These are phyloP conservation scores for peach (Prunus persica) DNA, from an alignment of 306 rosid species.

Conservation along the genomic window DNA sequence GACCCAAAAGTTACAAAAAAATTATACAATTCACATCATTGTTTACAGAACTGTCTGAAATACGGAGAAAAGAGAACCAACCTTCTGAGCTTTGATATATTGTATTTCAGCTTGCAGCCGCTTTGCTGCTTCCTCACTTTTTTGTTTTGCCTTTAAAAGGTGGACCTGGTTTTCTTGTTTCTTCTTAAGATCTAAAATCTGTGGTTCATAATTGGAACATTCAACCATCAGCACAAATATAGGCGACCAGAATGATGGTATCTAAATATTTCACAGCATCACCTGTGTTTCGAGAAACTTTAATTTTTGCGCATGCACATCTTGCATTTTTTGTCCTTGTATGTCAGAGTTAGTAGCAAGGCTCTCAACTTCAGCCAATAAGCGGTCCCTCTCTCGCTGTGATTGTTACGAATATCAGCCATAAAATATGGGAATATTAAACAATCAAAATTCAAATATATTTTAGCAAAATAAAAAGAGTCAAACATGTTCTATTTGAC, in stretches of 20 bases:
- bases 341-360: slow-evolving; percentile 58
- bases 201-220: slow-evolving; percentile 17
- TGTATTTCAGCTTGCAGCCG: slow-evolving; percentile 79
- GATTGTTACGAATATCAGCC: slow-evolving; percentile 32
- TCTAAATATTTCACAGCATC: slow-evolving; percentile 12
- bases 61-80: slow-evolving; percentile 22
- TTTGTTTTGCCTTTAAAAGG: slow-evolving; percentile 67
- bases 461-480: too few relatives aligned
- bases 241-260: slow-evolving; percentile 10
- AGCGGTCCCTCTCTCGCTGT: slow-evolving; percentile 71
- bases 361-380: slow-evolving; percentile 67
- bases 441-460: slow-evolving; percentile 10
- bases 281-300: slow-evolving; percentile 72
- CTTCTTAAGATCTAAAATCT: slow-evolving; percentile 75
- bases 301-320: slow-evolving; percentile 55
- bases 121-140: slow-evolving; percentile 80
- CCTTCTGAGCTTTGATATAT: slow-evolving; percentile 74
- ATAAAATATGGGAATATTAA: slow-evolving; percentile 13
- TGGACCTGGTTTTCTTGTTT: slow-evolving; percentile 80
- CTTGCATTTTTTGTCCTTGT: slow-evolving; percentile 49
- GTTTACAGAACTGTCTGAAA: slow-evolving; percentile 1
- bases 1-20: slow-evolving; percentile 11
- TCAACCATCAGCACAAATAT: neutral
- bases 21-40: neutral
- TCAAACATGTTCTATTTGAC: slow-evolving; percentile 29